Evolutionary conservation across 2,329 filamentous ascomycete species (phyloP).

Genomic region (Exophiala mesophila): DNA sequence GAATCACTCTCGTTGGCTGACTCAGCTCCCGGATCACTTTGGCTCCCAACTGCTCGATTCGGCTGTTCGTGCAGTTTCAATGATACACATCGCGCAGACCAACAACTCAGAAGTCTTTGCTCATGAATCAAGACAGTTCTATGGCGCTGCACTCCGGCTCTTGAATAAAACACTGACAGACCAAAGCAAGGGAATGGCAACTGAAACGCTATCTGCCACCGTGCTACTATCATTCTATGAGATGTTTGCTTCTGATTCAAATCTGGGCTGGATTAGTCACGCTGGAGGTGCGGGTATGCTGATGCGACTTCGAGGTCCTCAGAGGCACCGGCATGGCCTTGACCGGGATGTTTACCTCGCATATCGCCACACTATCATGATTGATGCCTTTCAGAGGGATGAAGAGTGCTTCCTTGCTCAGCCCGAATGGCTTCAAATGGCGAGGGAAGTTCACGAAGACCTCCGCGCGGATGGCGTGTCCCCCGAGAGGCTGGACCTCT

Average conservation of each 20-base stretch:
- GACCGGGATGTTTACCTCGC: slow-evolving; percentile 34
- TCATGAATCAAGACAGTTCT: slow-evolving; percentile 30
- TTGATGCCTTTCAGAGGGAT: slow-evolving; percentile 32
- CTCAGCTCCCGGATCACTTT: slow-evolving; percentile 20
- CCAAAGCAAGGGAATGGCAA: slow-evolving; percentile 29
- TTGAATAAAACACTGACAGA: slow-evolving; percentile 30
- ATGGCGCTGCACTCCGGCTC: slow-evolving; percentile 31
- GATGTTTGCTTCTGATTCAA: slow-evolving; percentile 34
- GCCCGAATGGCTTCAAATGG: slow-evolving; percentile 33
- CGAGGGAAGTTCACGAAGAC: slow-evolving; percentile 30
- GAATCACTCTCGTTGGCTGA: slow-evolving; percentile 22
- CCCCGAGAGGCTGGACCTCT: slow-evolving; percentile 17
- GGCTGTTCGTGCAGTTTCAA: slow-evolving; percentile 29
- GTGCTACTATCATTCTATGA: slow-evolving; percentile 36
- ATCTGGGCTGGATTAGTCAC: slow-evolving; percentile 36
- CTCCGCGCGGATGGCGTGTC: slow-evolving; percentile 10
- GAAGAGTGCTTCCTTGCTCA: slow-evolving; percentile 34
- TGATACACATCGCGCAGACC: slow-evolving; percentile 29
- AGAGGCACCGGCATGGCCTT: slow-evolving; percentile 32
- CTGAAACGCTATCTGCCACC: slow-evolving; percentile 33
- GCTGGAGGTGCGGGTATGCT: slow-evolving; percentile 33
- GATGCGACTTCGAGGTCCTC: slow-evolving; percentile 33
- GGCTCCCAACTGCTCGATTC: slow-evolving; percentile 24
- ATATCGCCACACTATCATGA: slow-evolving; percentile 34
- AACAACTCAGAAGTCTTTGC: slow-evolving; percentile 25